These are phyloP conservation scores for Effrenium voratum DNA, from an alignment of 73 alveolate species.

Conservation along the genomic window DNA sequence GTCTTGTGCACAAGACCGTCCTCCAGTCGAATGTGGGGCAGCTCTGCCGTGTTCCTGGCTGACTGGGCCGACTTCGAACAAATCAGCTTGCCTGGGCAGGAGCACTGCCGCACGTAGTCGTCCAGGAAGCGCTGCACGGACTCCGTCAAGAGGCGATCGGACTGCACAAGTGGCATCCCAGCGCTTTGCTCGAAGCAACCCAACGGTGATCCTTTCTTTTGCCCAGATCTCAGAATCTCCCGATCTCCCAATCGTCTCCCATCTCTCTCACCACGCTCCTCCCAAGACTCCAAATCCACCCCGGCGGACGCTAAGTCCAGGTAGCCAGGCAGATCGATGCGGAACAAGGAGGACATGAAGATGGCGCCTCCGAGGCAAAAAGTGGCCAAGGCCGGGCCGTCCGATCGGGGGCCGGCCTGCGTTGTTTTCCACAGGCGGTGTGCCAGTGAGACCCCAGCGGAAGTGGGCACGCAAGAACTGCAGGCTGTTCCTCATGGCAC, in stretches of 20 bases:
- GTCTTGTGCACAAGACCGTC: background rate
- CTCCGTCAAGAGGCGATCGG: slow-evolving; percentile 57
- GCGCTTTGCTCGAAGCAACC: background rate
- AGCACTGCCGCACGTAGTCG: slow-evolving; percentile 69
- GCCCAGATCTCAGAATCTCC: background rate
- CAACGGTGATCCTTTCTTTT: background rate
- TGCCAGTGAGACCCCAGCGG: slow-evolving; percentile 92
- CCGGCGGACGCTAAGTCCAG: background rate
- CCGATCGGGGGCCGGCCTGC: slow-evolving; percentile 20
- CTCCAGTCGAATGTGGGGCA: slow-evolving; percentile 61
- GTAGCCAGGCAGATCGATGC: slow-evolving; percentile 71
- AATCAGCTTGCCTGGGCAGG: no score
- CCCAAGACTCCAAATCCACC: background rate
- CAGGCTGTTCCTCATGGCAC: slow-evolving; percentile 68
- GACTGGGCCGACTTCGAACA: no score
- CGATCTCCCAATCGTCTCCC: background rate
- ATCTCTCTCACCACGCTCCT: background rate
- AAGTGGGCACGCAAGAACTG: slow-evolving; percentile 68
- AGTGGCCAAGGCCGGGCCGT: background rate
- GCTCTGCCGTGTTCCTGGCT: slow-evolving; percentile 84
- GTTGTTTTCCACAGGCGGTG: slow-evolving; percentile 86
- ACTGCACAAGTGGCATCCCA: background rate
- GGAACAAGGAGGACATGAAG: slow-evolving; percentile 88
- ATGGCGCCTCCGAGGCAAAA: slow-evolving; percentile 34
- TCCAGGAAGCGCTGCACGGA: slow-evolving; percentile 64